Percentiles rank a stretch among this genome's conserved stretches.
Conservation (phyloP, 106 monocot genomes). For the Dioscorea alata region DNA sequence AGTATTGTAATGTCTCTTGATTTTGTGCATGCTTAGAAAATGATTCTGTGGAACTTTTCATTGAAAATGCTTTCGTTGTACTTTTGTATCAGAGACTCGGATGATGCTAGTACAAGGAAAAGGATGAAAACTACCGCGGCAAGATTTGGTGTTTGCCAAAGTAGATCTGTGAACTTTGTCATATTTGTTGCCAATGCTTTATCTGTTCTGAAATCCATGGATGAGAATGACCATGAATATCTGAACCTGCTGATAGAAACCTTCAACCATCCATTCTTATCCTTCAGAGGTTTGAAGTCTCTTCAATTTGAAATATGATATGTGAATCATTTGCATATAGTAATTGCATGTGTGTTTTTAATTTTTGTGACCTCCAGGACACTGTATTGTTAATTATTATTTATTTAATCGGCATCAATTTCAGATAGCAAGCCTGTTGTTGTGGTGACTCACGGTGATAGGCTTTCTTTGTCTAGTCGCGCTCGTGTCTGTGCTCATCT, state of each 20-base stretch:
- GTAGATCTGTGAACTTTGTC: constrained; percentile 52
- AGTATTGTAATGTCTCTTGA: too few relatives aligned
- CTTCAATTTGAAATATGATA: background rate
- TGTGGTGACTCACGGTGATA: constrained; percentile 64
- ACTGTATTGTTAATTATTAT: too few relatives aligned
- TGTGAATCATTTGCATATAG: too few relatives aligned
- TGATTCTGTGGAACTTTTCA: background rate
- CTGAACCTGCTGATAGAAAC: constrained; percentile 27
- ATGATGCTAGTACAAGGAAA: constrained; percentile 9
- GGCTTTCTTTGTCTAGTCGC: constrained; percentile 34
- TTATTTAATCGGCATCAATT: background rate
- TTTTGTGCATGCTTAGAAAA: too few relatives aligned
- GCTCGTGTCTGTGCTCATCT: constrained; percentile 27
- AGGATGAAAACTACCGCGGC: constrained; percentile 14
- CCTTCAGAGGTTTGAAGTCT: constrained; percentile 42
- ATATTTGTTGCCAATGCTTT: constrained; percentile 56
- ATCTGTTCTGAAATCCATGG: constrained; percentile 43
- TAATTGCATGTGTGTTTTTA: too few relatives aligned
- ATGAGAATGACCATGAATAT: constrained; percentile 23
- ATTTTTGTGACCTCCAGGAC: too few relatives aligned
- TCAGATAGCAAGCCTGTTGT: constrained; percentile 56
- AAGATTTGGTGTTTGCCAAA: constrained; percentile 4
- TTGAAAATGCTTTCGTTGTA: background rate
- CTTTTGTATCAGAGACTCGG: constrained; percentile 23
- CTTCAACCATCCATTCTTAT: constrained; percentile 54